These are phyloP conservation scores for Mucor mucedo DNA, from an alignment of 371 early-diverging fungal genomes.

Conservation along the genomic window DNA sequence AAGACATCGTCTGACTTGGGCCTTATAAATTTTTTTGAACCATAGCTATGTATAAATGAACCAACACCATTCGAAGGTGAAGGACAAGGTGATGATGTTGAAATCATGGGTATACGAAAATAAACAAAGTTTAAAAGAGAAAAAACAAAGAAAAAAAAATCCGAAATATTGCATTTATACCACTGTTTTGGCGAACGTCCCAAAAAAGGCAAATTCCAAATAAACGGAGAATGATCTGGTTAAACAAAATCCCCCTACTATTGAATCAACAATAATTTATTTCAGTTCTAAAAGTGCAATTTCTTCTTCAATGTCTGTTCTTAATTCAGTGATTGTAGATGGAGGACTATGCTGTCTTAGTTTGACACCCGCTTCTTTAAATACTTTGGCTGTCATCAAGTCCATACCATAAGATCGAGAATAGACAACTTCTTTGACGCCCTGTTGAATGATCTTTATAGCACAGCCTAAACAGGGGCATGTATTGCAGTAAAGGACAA, in stretches of 20 bases:
- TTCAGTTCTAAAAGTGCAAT: slow-evolving; percentile 17
- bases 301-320: slow-evolving; percentile 29
- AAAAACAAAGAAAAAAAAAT: slow-evolving; percentile 6
- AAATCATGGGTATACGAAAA: slow-evolving; percentile 8
- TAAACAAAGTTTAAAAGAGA: background rate
- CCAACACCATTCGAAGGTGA: slow-evolving; percentile 32
- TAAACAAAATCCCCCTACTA: background rate
- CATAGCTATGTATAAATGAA: slow-evolving; percentile 55
- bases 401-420: slow-evolving; percentile 91
- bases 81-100: slow-evolving; percentile 10
- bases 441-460: slow-evolving; percentile 95
- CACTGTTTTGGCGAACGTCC: slow-evolving; percentile 22
- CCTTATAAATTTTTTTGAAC: slow-evolving; percentile 48
- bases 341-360: slow-evolving; percentile 82
- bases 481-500: slow-evolving; percentile 93
- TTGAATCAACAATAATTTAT: background rate
- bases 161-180: slow-evolving; percentile 4
- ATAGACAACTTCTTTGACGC: slow-evolving; percentile 93
- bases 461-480: slow-evolving; percentile 92
- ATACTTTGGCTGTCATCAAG: slow-evolving; percentile 76
- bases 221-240: slow-evolving; percentile 3
- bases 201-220: slow-evolving; percentile 25
- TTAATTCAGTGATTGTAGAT: slow-evolving; percentile 44
- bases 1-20: slow-evolving; percentile 49
- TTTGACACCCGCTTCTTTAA: slow-evolving; percentile 79